These are phyloP conservation scores for Globisporangium orthogonon DNA, from an alignment of 352 stramenopile species.

Conservation along the genomic window DNA sequence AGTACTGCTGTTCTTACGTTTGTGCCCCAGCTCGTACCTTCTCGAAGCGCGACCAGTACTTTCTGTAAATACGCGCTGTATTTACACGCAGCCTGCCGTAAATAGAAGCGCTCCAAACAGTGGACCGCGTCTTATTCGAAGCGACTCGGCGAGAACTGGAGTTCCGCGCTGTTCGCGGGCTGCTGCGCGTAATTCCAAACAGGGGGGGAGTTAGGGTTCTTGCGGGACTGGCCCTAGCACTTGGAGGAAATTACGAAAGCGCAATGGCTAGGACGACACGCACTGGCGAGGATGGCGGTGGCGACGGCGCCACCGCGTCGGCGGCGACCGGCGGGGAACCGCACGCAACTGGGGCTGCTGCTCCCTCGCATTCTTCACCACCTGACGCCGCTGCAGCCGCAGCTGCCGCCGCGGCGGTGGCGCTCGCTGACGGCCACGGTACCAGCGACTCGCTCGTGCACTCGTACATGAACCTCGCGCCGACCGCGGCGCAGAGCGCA, in stretches of 20 bases:
- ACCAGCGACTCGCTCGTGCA: constrained; percentile 11
- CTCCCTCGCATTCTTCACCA: neutral
- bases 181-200: neutral
- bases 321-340: too few species aligned
- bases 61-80: too few species aligned
- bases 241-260: constrained; percentile 13
- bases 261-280: constrained; percentile 8
- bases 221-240: constrained; percentile 11
- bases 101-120: too few species aligned
- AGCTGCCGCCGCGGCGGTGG: neutral
- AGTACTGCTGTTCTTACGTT: too few species aligned
- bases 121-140: too few species aligned
- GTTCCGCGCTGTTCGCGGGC: too few species aligned
- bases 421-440: constrained; percentile 1
- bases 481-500: neutral
- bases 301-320: neutral
- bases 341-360: neutral
- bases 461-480: constrained; percentile 14
- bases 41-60: too few species aligned
- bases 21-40: too few species aligned
- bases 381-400: neutral
- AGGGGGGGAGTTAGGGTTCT: neutral
- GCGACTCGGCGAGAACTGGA: too few species aligned
- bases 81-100: too few species aligned
- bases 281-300: constrained; percentile 4